phyloP scores from a whole-genome alignment of 2,329 filamentous ascomycete species.

The Paracoccidioides brasiliensis region DNA sequence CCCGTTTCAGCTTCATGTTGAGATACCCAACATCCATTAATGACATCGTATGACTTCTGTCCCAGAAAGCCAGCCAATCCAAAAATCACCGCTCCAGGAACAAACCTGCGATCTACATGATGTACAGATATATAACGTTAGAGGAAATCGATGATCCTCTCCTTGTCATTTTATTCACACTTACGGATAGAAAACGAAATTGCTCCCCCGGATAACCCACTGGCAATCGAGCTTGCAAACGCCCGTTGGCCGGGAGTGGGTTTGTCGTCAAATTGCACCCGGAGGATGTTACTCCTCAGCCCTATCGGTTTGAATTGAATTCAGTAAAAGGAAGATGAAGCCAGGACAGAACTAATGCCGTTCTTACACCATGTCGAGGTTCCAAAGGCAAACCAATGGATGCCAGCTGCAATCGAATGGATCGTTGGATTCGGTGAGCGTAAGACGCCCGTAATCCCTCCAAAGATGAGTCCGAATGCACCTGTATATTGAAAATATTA shows the following conservation, averaged over 20 bases:
- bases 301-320: constrained; percentile 16
- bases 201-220: constrained; percentile 50
- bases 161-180: background rate
- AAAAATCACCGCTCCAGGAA: constrained; percentile 49
- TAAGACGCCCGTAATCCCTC: constrained; percentile 58
- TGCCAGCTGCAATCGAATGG: constrained; percentile 58
- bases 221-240: constrained; percentile 56
- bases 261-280: constrained; percentile 37
- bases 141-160: background rate
- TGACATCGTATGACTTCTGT: constrained; percentile 42
- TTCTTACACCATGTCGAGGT: constrained; percentile 60
- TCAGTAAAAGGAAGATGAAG: background rate
- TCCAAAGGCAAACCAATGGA: constrained; percentile 72
- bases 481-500: constrained; percentile 30
- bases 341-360: background rate
- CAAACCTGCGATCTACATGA: constrained; percentile 40
- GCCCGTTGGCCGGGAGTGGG: constrained; percentile 47
- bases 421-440: constrained; percentile 52
- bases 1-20: constrained; percentile 18
- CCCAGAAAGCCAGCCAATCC: constrained; percentile 44
- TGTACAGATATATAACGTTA: background rate
- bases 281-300: constrained; percentile 33
- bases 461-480: constrained; percentile 47
- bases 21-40: constrained; percentile 36
- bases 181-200: constrained; percentile 45